Evolutionary conservation across 805 yeast species (phyloP).

Genomic region (Candida sakaeoensis): DNA sequence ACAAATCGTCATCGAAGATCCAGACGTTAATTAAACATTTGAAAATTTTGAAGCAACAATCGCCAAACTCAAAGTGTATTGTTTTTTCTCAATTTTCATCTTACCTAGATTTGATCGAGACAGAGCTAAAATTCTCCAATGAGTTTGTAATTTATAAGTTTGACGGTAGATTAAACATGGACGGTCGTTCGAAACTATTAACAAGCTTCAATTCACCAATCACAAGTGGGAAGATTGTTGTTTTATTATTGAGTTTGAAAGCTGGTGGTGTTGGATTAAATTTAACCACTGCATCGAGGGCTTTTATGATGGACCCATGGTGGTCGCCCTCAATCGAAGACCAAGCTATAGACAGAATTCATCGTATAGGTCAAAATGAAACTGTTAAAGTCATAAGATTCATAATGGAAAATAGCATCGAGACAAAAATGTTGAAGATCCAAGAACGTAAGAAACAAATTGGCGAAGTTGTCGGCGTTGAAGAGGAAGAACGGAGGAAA

Average conservation of each 20-base stretch:
- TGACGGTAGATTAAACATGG: constrained; percentile 74
- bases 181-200: constrained; percentile 60
- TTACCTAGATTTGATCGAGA: constrained; percentile 70
- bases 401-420: constrained; percentile 78
- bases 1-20: constrained; percentile 65
- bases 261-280: constrained; percentile 96
- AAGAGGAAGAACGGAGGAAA: constrained; percentile 69
- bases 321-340: constrained; percentile 93
- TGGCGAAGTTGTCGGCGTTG: constrained; percentile 76
- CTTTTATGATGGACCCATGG: constrained; percentile 95
- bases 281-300: constrained; percentile 77
- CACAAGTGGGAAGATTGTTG: constrained; percentile 33
- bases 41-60: constrained; percentile 47
- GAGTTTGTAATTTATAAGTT: constrained; percentile 63
- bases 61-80: constrained; percentile 69
- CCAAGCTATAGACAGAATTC: constrained; percentile 88
- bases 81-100: constrained; percentile 90
- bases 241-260: constrained; percentile 71
- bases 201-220: constrained; percentile 43
- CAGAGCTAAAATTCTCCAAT: constrained; percentile 43
- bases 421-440: constrained; percentile 80
- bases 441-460: constrained; percentile 80
- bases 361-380: constrained; percentile 80
- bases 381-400: constrained; percentile 75
- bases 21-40: constrained; percentile 64